These are phyloP conservation scores for Xylariaceae sp. DNA, from an alignment of 2,329 filamentous ascomycete genomes.

Conservation along the genomic window DNA sequence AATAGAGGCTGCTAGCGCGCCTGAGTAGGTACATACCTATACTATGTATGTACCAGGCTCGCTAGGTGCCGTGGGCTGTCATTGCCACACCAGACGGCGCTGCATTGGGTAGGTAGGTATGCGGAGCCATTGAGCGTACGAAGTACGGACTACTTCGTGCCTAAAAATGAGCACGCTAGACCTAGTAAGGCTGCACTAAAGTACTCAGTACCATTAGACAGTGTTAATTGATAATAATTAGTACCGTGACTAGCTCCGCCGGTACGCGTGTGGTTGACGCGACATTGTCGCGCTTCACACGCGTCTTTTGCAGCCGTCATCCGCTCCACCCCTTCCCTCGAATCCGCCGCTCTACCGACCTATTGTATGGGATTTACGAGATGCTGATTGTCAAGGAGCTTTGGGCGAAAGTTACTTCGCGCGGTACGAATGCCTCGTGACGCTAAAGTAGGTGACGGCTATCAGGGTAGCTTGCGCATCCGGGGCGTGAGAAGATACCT, in stretches of 20 bases:
- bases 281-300: constrained; percentile 21
- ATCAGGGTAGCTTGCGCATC: neutral
- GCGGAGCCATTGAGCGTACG: too few species aligned
- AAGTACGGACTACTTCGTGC: too few species aligned
- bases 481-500: neutral
- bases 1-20: too few species aligned
- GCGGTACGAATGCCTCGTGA: neutral
- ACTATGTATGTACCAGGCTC: too few species aligned
- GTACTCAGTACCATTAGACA: neutral
- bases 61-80: too few species aligned
- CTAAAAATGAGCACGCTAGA: too few species aligned
- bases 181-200: too few species aligned
- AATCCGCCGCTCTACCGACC: too few species aligned
- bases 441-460: neutral
- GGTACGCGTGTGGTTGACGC: constrained; percentile 16
- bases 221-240: neutral
- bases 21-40: too few species aligned
- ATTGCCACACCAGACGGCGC: too few species aligned
- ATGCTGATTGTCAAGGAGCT: neutral
- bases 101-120: too few species aligned
- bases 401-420: neutral
- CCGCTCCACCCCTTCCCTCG: too few species aligned
- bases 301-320: constrained; percentile 3
- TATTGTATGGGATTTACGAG: neutral
- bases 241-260: neutral